These are phyloP conservation scores for Calonectria naviculata DNA, from an alignment of 2,329 filamentous ascomycete species.

Conservation along the genomic window DNA sequence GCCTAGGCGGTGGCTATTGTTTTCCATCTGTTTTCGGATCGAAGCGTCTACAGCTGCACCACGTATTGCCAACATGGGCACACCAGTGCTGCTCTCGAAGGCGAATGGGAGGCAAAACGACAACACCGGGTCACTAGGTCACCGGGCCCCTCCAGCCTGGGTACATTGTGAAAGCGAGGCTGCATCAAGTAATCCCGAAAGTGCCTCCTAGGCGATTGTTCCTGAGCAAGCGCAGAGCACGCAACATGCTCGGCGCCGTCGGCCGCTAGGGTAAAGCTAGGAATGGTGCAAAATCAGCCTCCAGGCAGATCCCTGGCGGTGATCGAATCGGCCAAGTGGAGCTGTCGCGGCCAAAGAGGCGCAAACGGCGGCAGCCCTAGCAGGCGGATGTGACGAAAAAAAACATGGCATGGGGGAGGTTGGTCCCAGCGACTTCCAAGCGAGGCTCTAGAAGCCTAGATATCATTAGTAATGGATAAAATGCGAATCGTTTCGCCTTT, in stretches of 20 bases:
- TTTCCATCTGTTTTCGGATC: not conserved
- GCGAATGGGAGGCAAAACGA: not conserved
- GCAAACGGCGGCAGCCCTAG: constrained; percentile 41
- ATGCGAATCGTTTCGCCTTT: not conserved
- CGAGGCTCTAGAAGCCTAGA: not conserved
- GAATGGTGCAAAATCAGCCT: constrained; percentile 15
- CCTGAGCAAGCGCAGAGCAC: constrained; percentile 7
- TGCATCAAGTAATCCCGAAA: not conserved
- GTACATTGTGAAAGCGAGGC: not conserved
- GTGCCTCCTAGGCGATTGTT: not conserved
- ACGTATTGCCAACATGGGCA: not conserved
- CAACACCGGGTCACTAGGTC: not conserved
- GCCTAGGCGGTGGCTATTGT: not conserved
- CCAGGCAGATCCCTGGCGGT: constrained; percentile 29
- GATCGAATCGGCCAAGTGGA: constrained; percentile 39
- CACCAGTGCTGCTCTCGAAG: not conserved
- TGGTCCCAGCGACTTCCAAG: constrained; percentile 5
- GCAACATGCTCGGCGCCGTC: constrained; percentile 7
- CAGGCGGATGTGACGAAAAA: constrained; percentile 25
- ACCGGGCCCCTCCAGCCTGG: not conserved
- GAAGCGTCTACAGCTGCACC: not conserved
- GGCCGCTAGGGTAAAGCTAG: not conserved
- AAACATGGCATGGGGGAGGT: not conserved
- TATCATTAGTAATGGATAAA: not conserved
- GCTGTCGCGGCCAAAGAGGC: constrained; percentile 37